These are phyloP conservation scores for Jacaranda mimosifolia DNA, from an alignment of 257 asterid genomes.

Conservation along the genomic window DNA sequence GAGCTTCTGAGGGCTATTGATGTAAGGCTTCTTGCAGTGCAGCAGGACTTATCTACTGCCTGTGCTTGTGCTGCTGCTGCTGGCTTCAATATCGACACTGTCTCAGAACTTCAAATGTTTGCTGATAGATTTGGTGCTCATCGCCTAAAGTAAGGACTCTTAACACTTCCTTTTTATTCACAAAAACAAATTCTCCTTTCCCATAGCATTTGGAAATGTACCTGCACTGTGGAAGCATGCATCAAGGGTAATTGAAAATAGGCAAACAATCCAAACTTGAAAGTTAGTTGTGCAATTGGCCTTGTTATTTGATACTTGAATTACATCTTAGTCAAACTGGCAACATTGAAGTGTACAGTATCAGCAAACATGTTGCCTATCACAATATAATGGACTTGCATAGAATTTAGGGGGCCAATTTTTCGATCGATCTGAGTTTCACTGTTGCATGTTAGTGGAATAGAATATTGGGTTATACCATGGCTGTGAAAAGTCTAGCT, in stretches of 20 bases:
- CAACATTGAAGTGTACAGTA: not conserved
- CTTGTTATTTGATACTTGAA: not conserved
- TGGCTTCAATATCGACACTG: slow-evolving; percentile 75
- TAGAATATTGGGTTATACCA: not conserved
- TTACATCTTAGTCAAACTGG: not conserved
- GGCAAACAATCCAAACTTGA: not conserved
- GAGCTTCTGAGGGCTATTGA: slow-evolving; percentile 94
- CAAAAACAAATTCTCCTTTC: slow-evolving; percentile 2
- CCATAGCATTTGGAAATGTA: not conserved
- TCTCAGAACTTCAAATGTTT: slow-evolving; percentile 81
- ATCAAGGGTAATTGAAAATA: not conserved
- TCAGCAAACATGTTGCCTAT: too few species aligned
- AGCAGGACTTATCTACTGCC: slow-evolving; percentile 78
- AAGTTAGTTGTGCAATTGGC: not conserved
- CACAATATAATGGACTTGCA: not conserved
- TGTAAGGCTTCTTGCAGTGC: slow-evolving; percentile 81
- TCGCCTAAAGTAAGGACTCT: slow-evolving; percentile 73
- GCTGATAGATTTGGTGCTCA: slow-evolving; percentile 85
- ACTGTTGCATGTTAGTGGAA: not conserved
- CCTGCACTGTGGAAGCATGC: not conserved
- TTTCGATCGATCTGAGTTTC: not conserved
- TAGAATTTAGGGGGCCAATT: not conserved
- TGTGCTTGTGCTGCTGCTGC: slow-evolving; percentile 86
- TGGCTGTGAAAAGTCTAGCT: not conserved
- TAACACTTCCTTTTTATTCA: slow-evolving; percentile 19